A percentile compares a stretch with the other conserved stretches of the same genome.
Conservation (phyloP, 805 yeast genomes). For the Jamesozyma rosinii region DNA sequence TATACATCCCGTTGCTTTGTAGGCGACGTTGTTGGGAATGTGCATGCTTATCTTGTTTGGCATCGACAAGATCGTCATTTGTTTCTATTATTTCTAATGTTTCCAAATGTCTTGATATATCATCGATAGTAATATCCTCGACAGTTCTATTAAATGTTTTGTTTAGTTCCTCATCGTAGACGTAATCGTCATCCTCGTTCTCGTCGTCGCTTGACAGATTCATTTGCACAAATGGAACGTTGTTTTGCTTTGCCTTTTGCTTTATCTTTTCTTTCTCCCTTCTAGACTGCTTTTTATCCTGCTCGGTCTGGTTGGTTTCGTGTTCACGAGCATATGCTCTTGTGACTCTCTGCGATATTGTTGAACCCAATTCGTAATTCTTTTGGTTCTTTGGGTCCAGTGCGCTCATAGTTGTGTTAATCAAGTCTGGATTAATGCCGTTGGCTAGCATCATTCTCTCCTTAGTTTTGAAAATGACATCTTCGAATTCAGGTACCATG, state of each 20-base stretch:
- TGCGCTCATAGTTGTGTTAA: not conserved
- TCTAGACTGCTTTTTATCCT: not conserved
- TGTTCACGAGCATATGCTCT: slow-evolving; percentile 13
- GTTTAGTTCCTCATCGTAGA: slow-evolving; percentile 30
- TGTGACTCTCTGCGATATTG: slow-evolving; percentile 19
- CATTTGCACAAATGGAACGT: slow-evolving; percentile 25
- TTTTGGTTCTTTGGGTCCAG: not conserved
- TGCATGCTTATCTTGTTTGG: not conserved
- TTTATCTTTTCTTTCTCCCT: not conserved
- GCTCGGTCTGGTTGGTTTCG: slow-evolving; percentile 2
- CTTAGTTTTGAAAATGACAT: slow-evolving; percentile 15
- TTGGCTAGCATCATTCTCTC: not conserved
- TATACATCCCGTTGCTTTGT: slow-evolving; percentile 16
- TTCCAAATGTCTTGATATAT: slow-evolving; percentile 31
- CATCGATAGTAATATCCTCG: slow-evolving; percentile 33
- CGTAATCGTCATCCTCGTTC: slow-evolving; percentile 31
- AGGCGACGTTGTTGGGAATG: slow-evolving; percentile 3
- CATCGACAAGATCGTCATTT: not conserved
- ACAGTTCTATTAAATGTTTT: slow-evolving; percentile 32
- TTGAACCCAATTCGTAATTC: slow-evolving; percentile 1
- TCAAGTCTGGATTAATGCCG: no score
- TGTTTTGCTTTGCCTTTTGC: slow-evolving; percentile 1
- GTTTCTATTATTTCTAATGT: slow-evolving; percentile 24
- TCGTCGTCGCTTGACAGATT: slow-evolving; percentile 28
- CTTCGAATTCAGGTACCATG: slow-evolving; percentile 43